phyloP scores from a whole-genome alignment of 495 filamentous ascomycete genomes.

The Endocarpon pusillum region DNA sequence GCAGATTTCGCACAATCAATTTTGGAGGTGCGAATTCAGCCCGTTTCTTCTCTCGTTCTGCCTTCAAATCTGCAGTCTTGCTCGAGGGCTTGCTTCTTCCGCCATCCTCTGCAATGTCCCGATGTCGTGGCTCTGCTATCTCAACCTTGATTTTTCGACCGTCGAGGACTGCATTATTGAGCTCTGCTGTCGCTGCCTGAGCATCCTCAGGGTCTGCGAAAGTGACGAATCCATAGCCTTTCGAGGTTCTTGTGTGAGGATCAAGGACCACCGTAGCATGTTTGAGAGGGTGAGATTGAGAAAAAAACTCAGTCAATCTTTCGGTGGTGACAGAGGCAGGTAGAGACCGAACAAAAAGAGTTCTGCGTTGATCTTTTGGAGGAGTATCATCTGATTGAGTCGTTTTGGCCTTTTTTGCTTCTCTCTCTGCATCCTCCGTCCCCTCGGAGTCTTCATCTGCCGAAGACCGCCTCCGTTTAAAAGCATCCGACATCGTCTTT shows the following conservation, averaged over 20 bases:
- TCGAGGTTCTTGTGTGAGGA: slow-evolving; percentile 60
- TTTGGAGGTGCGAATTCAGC: slow-evolving; percentile 50
- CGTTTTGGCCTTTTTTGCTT: background rate
- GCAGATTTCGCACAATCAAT: slow-evolving; percentile 87
- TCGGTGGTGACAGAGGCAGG: slow-evolving; percentile 66
- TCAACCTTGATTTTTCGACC: slow-evolving; percentile 74
- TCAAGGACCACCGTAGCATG: slow-evolving; percentile 81
- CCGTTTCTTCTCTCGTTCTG: slow-evolving; percentile 35
- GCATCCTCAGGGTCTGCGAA: slow-evolving; percentile 90
- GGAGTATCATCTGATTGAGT: slow-evolving; percentile 5
- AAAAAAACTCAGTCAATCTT: slow-evolving; percentile 70
- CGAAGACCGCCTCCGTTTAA: slow-evolving; percentile 17
- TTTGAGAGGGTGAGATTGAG: slow-evolving; percentile 81
- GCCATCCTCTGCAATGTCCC: slow-evolving; percentile 38
- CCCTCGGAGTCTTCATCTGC: slow-evolving; percentile 10
- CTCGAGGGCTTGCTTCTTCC: slow-evolving; percentile 30
- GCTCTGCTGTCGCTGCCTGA: slow-evolving; percentile 53
- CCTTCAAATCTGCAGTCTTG: slow-evolving; percentile 34
- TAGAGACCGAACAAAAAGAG: slow-evolving; percentile 82
- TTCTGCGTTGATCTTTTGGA: slow-evolving; percentile 31
- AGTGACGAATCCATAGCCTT: slow-evolving; percentile 92
- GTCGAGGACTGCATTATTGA: slow-evolving; percentile 54
- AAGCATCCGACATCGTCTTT: no score
- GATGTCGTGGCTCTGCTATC: slow-evolving; percentile 68
- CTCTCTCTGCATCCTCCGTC: slow-evolving; percentile 11